Base-by-base conservation (phyloP, 2,329 filamentous ascomycete genomes). In the Parastagonospora avenae region DNA sequence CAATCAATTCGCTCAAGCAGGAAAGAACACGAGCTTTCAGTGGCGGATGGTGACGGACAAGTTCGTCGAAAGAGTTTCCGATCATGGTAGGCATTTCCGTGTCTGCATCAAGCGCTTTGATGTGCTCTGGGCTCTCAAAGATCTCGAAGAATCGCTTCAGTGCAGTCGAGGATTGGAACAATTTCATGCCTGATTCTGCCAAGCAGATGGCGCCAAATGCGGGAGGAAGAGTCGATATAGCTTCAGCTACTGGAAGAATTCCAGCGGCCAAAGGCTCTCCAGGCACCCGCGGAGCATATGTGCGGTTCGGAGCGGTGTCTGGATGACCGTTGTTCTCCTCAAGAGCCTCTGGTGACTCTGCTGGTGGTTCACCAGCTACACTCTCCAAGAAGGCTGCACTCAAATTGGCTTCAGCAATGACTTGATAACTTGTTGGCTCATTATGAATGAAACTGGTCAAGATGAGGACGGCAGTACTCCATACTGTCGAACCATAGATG, bases 371-470 rank as follows among this genome's bases (percentile, higher is more conserved):
- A 32, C 76, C 72, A 42, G 82, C 95, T 46, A 97, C 84, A 3
- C 92, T 86, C 72, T 93, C 88, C 11, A 99, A 80, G 51, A 97
- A 89, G 44, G 87, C 90, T 69, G 89, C 89, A 65, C 94, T 92
- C 62, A 99, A 82, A 16, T 92, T 92, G 43, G 94, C 93, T 75
- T 99, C 94, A 11, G 91, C 91, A 59, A 99, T 94, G 19, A 96
- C 91, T 27, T 91, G 89, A 71, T 96, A 99, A 73, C 94, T 99
- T 0, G 94, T 99, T 0, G 94, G 94, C 67, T 99, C 94, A 68
- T 97, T 97, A 75, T 99, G 95, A 64, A 99, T 96, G 74, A 99
- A 99, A 63, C 91, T 93, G 68, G 91, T 94, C 43, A 99, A 79
- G 49, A 97, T 93, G 47, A 88, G 92, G 55, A 96, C 91, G 6